phyloP scores from a whole-genome alignment of 179 eudicot species.

The Spinacia oleracea region DNA sequence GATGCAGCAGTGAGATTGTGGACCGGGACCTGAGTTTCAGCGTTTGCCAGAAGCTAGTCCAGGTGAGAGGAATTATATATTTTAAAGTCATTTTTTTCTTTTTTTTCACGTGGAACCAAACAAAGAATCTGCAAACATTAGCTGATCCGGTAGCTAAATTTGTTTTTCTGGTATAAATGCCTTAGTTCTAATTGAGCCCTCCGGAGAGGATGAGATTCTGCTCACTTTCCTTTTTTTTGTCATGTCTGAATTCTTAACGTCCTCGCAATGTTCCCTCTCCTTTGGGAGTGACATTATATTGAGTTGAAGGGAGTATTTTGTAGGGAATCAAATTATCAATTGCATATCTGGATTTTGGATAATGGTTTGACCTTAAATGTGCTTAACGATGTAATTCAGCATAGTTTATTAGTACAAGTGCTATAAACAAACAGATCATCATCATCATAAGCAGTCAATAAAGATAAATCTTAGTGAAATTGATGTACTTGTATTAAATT shows the following conservation, averaged over 20 bases:
- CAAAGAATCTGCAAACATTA: constrained; percentile 1
- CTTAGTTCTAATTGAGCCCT: not conserved
- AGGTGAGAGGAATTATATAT: constrained; percentile 43
- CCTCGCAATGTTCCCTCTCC: not conserved
- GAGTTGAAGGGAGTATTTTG: constrained; percentile 2
- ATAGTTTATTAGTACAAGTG: not conserved
- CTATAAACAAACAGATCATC: constrained; percentile 3
- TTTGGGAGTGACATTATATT: not conserved
- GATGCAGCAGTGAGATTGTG: constrained; percentile 36
- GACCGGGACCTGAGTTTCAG: constrained; percentile 77
- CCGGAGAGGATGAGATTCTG: not conserved
- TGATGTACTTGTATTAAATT: constrained; percentile 16
- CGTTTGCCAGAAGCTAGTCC: constrained; percentile 78
- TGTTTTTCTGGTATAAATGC: not conserved
- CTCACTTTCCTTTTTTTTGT: not conserved
- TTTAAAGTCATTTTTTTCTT: not conserved
- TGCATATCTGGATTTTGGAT: not conserved
- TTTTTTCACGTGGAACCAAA: not conserved
- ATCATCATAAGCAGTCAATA: not conserved
- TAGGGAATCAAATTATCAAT: not conserved
- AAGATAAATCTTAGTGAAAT: constrained; percentile 6
- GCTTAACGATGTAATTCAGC: not conserved
- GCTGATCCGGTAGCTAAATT: not conserved
- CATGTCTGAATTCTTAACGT: not conserved
- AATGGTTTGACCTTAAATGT: not conserved